These are phyloP conservation scores for Hevea brasiliensis DNA, from an alignment of 345 rosid species.

Conservation along the genomic window DNA sequence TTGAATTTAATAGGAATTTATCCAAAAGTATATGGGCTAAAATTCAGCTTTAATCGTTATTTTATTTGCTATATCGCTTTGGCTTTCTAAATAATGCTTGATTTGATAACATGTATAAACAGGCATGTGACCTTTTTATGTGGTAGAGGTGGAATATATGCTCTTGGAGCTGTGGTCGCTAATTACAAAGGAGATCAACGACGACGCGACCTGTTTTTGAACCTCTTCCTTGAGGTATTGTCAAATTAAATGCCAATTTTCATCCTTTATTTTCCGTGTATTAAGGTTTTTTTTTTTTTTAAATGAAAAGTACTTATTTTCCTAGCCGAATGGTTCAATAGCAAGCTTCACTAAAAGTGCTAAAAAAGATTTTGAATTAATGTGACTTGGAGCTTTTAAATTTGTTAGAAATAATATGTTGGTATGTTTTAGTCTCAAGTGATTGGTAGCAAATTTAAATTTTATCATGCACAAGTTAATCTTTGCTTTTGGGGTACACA, in stretches of 20 bases:
- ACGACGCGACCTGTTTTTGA: conserved; percentile 46
- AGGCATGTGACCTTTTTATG: conserved; percentile 85
- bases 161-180: conserved; percentile 74
- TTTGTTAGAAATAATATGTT: too few relatives aligned
- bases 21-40: too few relatives aligned
- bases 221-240: conserved; percentile 69
- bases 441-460: too few relatives aligned
- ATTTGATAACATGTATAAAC: not conserved
- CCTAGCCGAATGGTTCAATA: not conserved
- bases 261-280: not conserved
- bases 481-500: too few relatives aligned
- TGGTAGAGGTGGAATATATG: conserved; percentile 87
- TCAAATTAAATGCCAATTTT: not conserved
- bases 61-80: not conserved
- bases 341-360: too few relatives aligned
- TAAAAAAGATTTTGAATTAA: too few relatives aligned
- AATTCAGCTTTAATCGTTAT: too few relatives aligned
- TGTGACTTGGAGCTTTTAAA: too few relatives aligned
- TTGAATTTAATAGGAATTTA: too few relatives aligned
- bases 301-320: not conserved
- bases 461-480: too few relatives aligned
- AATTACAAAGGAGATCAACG: conserved; percentile 49
- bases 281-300: not conserved
- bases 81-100: not conserved
- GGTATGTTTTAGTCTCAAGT: too few relatives aligned